These are phyloP conservation scores for Chalciporus sp. DNA, from an alignment of 1,284 basidiomycete genomes.

Conservation along the genomic window DNA sequence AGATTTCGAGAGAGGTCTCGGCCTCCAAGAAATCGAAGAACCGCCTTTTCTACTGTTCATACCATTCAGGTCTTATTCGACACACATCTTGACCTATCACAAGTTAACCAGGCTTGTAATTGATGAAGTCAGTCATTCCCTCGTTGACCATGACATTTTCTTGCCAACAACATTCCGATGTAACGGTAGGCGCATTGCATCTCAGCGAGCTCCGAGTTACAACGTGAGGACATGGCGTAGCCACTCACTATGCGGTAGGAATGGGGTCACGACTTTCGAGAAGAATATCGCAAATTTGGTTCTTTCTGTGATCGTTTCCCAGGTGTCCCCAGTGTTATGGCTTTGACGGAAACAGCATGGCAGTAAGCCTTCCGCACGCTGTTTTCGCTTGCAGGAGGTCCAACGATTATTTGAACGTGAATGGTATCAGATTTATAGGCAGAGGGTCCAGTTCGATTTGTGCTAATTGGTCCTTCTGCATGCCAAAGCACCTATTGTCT, in stretches of 20 bases:
- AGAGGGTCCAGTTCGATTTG: too few species aligned
- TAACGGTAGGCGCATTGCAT: slow-evolving; percentile 76
- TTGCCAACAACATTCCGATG: slow-evolving; percentile 5
- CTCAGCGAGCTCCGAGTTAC: slow-evolving; percentile 49
- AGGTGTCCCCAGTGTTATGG: slow-evolving; percentile 81
- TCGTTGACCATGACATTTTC: neutral
- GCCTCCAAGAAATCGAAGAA: slow-evolving; percentile 58
- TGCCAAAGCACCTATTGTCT: too few species aligned
- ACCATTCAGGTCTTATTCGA: neutral
- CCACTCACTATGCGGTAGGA: slow-evolving; percentile 49
- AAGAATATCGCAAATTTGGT: slow-evolving; percentile 72
- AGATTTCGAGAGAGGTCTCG: slow-evolving; percentile 72
- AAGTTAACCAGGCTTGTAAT: slow-evolving; percentile 74
- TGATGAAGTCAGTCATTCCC: slow-evolving; percentile 63
- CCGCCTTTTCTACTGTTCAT: slow-evolving; percentile 73
- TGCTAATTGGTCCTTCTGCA: too few species aligned
- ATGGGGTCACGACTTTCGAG: slow-evolving; percentile 84
- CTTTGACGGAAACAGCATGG: slow-evolving; percentile 79
- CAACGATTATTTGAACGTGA: too few species aligned
- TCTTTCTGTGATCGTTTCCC: slow-evolving; percentile 70
- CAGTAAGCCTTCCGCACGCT: too few species aligned
- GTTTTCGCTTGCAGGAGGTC: too few species aligned
- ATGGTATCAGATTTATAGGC: too few species aligned
- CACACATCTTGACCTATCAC: slow-evolving; percentile 14
- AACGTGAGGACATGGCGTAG: neutral